Percentiles rank a stretch among this genome's conserved stretches.
Evolutionary conservation across 352 stramenopile genomes (phyloP).

Genomic region (Phytopythium delawarense): DNA sequence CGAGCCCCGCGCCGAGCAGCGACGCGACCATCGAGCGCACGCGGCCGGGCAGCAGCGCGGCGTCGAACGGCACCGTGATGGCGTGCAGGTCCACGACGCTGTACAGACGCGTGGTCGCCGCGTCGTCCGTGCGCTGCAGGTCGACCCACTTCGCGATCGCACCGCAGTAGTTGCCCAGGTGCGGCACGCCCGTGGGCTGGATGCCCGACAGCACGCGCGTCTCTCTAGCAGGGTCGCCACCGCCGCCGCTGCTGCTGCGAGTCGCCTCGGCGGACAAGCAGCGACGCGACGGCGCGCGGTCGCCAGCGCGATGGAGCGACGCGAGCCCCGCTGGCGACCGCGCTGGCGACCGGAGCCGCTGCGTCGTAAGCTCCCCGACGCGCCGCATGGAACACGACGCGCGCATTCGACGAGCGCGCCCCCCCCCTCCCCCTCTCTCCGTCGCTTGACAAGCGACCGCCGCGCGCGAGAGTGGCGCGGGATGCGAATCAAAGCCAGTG

Average conservation of each 20-base stretch:
- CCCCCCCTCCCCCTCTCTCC: too few relatives aligned
- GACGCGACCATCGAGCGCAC: slow-evolving; percentile 91
- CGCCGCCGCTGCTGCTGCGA: too few relatives aligned
- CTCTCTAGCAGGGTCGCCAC: neutral
- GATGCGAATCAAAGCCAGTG: too few relatives aligned
- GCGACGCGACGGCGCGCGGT: neutral
- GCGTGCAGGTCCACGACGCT: slow-evolving; percentile 97
- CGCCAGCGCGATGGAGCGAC: neutral
- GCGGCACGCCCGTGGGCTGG: slow-evolving; percentile 97
- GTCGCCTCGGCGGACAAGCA: neutral
- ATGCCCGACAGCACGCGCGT: slow-evolving; percentile 94
- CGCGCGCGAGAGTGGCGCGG: too few relatives aligned
- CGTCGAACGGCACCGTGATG: slow-evolving; percentile 96
- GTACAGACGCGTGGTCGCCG: slow-evolving; percentile 30
- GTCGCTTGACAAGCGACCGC: too few relatives aligned
- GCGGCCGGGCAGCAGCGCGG: slow-evolving; percentile 80
- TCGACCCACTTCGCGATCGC: slow-evolving; percentile 97
- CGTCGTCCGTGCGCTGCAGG: slow-evolving; percentile 71
- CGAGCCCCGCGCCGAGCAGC: slow-evolving; percentile 93
- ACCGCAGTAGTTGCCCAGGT: slow-evolving; percentile 99
- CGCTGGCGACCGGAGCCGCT: neutral
- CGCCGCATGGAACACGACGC: too few relatives aligned
- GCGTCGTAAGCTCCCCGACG: too few relatives aligned
- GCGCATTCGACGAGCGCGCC: too few relatives aligned
- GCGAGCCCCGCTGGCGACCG: neutral